A percentile compares a stretch with the other conserved stretches of the same genome.
phyloP scores from a whole-genome alignment of 768 basidiomycete species.

The Pleurotus ostreatus region DNA sequence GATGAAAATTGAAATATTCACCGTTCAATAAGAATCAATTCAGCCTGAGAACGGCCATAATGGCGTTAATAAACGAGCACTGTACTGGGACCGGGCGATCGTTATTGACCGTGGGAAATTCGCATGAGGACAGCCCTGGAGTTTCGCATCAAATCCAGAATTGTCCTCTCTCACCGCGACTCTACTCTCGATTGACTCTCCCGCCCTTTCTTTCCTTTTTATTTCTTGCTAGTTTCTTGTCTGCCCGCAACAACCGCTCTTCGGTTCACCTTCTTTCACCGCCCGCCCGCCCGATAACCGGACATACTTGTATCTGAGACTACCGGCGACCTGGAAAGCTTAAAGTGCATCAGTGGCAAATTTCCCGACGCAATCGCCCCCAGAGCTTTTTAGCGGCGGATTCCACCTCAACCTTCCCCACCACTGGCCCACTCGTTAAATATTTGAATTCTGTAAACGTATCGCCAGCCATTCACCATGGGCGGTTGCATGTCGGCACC shows the following conservation, averaged over 20 bases:
- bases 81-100: neutral
- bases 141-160: slow-evolving; percentile 2
- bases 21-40: no score
- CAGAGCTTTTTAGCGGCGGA: neutral
- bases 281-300: neutral
- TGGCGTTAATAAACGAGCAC: neutral
- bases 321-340: slow-evolving; percentile 1
- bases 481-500: slow-evolving; percentile 76
- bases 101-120: slow-evolving; percentile 3
- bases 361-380: slow-evolving; percentile 3
- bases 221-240: neutral
- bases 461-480: slow-evolving; percentile 36
- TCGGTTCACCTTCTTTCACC: neutral
- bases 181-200: neutral
- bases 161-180: neutral
- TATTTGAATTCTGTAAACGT: neutral
- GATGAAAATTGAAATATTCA: no score
- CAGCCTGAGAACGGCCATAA: no score
- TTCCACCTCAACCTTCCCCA: neutral
- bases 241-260: neutral
- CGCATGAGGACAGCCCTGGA: neutral
- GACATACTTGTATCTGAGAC: neutral
- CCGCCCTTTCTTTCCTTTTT: neutral
- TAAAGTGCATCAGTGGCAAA: neutral
- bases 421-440: neutral